phyloP scores from a whole-genome alignment of 2,329 filamentous ascomycete species.

The Penicillium janthinellum region DNA sequence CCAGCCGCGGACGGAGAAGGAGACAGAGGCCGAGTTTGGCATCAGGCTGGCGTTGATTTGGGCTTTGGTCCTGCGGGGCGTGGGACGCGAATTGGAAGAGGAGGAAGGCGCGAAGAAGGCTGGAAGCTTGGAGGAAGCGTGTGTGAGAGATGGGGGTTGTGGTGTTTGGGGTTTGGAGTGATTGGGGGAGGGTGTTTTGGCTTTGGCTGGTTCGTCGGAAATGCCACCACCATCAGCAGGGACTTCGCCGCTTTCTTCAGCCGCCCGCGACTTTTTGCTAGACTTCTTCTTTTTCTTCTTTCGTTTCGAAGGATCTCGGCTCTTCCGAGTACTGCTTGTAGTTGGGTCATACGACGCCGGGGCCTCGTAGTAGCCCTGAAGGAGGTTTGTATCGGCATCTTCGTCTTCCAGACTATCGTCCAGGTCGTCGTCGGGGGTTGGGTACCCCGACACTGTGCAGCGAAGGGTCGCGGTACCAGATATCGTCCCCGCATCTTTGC shows the following conservation, averaged over 20 bases:
- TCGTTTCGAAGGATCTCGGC: slow-evolving; percentile 32
- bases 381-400: slow-evolving; percentile 41
- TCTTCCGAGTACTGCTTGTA: slow-evolving; percentile 26
- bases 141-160: slow-evolving; percentile 18
- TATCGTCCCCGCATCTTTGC: slow-evolving; percentile 67
- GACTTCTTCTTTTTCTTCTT: slow-evolving; percentile 44
- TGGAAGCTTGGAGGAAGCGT: slow-evolving; percentile 25
- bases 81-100: slow-evolving; percentile 23
- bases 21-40: slow-evolving; percentile 75
- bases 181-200: slow-evolving; percentile 21
- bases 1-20: slow-evolving; percentile 64
- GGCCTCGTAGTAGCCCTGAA: slow-evolving; percentile 51
- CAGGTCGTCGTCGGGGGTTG: slow-evolving; percentile 51
- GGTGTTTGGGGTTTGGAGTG: slow-evolving; percentile 27
- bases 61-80: slow-evolving; percentile 41
- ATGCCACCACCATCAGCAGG: slow-evolving; percentile 14
- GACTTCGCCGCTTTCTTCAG: slow-evolving; percentile 22
- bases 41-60: slow-evolving; percentile 75
- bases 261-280: slow-evolving; percentile 32
- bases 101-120: slow-evolving; percentile 26
- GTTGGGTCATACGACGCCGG: slow-evolving; percentile 38
- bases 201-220: slow-evolving; percentile 19
- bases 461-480: slow-evolving; percentile 71
- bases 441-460: slow-evolving; percentile 74
- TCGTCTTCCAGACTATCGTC: slow-evolving; percentile 43